Evolutionary conservation across 306 rosid genomes (phyloP), one percentile per base, ranked within the genome.

Genomic region (Comarum palustre): DNA sequence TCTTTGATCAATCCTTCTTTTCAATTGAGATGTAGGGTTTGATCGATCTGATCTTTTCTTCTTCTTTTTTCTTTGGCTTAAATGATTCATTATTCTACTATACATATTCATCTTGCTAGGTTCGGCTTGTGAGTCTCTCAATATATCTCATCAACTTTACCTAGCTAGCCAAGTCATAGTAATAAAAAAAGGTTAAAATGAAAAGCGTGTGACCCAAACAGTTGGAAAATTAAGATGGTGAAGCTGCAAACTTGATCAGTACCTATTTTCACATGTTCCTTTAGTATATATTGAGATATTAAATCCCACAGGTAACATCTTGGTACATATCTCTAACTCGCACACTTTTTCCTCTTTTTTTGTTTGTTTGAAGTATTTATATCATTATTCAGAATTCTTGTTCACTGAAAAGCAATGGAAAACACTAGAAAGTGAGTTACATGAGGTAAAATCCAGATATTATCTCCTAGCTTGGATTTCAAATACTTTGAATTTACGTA

Each of bases 151-250:
- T 15, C 20, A 0, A 16, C 20, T 43, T 47, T 16, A 47, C n/a
- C 52, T 17, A 17, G 2, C 20, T 48, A 16, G 16, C 54, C 54
- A 48, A 48, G 54, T 16, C 16, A 46, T 46, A 68, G 41, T 22
- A 19, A 9, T 46, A n/a, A 17, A 19, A 27, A 31, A 29, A 47
- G 3, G 59, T 19, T 6, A 10, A 68, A 57, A 72, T 43, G 46
- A 24, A 71, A 54, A 71, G 75, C 52, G 38, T 71, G 51, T 54
- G 75, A 71, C 51, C 57, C 72, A 68, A 68, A 45, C 45, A 68
- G 46, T 15, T 3, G 25, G 72, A 29, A 29, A 68, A 42, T 1
- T 12, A 24, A 4, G 17, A 57, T 25, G 34, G 36, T 57, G 5
- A 57, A 57, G 62, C 29, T 57, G 32, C 16, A 27, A 12, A 12